Base-by-base conservation (phyloP, 2,329 filamentous ascomycete species). In the Hypomyces perniciosus region DNA sequence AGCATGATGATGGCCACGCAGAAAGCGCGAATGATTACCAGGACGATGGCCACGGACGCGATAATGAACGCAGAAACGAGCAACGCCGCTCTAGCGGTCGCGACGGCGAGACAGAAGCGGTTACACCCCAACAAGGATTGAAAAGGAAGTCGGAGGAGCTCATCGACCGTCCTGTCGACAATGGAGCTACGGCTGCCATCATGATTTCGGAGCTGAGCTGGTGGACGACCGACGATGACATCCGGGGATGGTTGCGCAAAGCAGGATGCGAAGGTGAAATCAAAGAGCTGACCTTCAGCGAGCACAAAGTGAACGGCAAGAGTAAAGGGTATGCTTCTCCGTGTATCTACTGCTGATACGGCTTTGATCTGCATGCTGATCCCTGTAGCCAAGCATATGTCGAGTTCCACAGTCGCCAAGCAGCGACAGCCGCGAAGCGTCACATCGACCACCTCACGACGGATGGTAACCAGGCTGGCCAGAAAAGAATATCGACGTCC, bases 271-370 rank as follows among this genome's bases (percentile, higher is more conserved):
- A 97, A 67, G 79, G 85, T 42, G 89, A 96, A 62, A 73, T 97
- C 13, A 90, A 88, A 62, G 93, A 97, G 54, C 83, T 99, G 46
- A 96, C 91, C 0, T 99, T 97, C 68, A 96, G 90, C 62, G 93
- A 99, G 68, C 93, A 97, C 71, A 99, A 99, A 67, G 91, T 97
- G 44, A 99, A 99, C 60, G 93, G 93, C 60, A 99, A 99, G 73
- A 96, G 90, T 71, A 96, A 97, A 74, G 92, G 93, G 91, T 95
- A 77, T 57, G 83, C 20, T 12, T 10, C 6, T 29, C 13, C 26
- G 28, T 26, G 6, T 35, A 3, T 8, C 20, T 44, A 8, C 26
- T 39, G 4, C 30, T 30, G 2, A 8, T 34, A 5, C 27, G 5
- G 27, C 10, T 8, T 5, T 31, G 6, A 26, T 31, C 4, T 46